These are phyloP conservation scores for Leccinum fibrillosum DNA, from an alignment of 768 basidiomycete species.

Conservation along the genomic window DNA sequence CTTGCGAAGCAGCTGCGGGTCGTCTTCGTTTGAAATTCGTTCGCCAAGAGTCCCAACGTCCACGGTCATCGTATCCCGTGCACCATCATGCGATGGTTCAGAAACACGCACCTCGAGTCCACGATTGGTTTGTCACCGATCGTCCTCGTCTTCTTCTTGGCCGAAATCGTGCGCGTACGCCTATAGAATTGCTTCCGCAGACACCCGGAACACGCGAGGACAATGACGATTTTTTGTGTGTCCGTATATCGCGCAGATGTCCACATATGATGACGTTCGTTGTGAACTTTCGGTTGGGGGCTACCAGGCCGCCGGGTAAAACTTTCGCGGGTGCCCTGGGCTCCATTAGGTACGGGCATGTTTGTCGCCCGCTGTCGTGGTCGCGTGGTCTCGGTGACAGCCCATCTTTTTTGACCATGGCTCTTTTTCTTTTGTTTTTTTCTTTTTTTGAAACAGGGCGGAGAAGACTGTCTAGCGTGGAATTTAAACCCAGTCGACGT, in stretches of 20 bases:
- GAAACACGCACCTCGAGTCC: background rate
- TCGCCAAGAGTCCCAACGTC: background rate
- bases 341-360: constrained; percentile 6
- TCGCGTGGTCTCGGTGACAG: constrained; percentile 18
- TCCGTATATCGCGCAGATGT: background rate
- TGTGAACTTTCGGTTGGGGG: background rate
- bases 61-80: background rate
- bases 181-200: background rate
- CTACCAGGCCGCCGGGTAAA: constrained; percentile 1
- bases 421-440: background rate
- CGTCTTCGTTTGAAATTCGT: background rate
- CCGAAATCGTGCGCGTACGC: background rate
- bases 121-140: background rate
- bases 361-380: constrained; percentile 11
- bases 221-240: background rate
- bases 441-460: constrained; percentile 24
- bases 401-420: background rate
- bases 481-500: constrained; percentile 20
- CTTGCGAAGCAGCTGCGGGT: background rate
- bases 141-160: background rate
- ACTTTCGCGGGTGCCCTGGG: constrained; percentile 23
- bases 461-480: background rate
- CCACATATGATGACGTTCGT: background rate
- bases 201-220: background rate
- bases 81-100: background rate